phyloP scores from a whole-genome alignment of 495 filamentous ascomycete species.

The Chaetomium cochliodes region DNA sequence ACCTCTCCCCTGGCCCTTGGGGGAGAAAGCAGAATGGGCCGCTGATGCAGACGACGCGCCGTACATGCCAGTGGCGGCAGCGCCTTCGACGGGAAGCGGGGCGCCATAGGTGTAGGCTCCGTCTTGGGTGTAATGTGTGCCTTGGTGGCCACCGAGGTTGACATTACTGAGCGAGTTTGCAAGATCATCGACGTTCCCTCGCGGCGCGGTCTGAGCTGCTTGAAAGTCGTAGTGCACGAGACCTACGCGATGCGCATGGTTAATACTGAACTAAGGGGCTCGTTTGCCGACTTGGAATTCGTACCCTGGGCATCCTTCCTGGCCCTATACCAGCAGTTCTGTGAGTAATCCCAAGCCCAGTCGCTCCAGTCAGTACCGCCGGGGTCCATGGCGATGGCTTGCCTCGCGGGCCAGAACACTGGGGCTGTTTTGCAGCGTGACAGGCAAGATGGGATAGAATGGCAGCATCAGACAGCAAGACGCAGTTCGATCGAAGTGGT shows the following conservation, averaged over 20 bases:
- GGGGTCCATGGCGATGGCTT: conserved; percentile 25
- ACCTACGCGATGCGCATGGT: conserved; percentile 13
- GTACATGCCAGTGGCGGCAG: conserved; percentile 2
- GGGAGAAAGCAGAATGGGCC: not conserved
- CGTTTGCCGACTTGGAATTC: not conserved
- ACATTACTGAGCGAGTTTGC: conserved; percentile 7
- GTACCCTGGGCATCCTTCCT: conserved; percentile 22
- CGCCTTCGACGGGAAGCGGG: not conserved
- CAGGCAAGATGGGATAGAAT: not conserved
- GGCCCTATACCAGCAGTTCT: conserved; percentile 9
- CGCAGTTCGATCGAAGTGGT: not conserved
- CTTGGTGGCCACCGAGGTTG: conserved; percentile 13
- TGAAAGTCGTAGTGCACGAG: conserved; percentile 17
- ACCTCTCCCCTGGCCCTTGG: conserved; percentile 14
- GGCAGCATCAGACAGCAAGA: conserved; percentile 22
- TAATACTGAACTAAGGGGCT: not conserved
- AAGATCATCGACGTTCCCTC: conserved; percentile 18
- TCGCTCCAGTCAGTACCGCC: conserved; percentile 21
- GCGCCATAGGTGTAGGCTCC: conserved; percentile 15
- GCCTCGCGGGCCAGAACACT: not conserved
- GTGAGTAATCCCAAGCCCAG: conserved; percentile 14
- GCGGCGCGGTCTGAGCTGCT: conserved; percentile 10
- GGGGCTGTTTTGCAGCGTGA: not conserved
- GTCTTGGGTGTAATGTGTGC: conserved; percentile 6
- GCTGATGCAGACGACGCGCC: not conserved